Conservation (phyloP, 2,329 filamentous ascomycete genomes). For the Blastomyces parvus region DNA sequence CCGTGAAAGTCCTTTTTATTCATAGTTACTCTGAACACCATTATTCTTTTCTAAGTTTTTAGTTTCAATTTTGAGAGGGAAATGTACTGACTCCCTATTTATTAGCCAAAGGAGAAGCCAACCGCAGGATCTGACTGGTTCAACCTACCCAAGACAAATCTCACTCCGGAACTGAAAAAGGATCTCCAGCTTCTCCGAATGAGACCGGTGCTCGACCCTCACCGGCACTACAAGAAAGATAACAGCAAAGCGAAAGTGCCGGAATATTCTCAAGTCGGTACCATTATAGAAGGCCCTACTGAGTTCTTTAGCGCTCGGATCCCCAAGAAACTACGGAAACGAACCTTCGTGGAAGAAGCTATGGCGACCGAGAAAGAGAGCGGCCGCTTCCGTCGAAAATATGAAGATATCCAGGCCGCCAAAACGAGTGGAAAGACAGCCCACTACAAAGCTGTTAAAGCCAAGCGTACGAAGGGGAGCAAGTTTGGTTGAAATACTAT, state of each 20-base stretch:
- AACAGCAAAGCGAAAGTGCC: constrained; percentile 60
- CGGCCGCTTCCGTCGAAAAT: constrained; percentile 75
- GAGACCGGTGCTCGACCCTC: constrained; percentile 78
- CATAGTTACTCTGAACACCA: constrained; percentile 63
- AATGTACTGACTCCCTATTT: constrained; percentile 12
- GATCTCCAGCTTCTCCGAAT: constrained; percentile 85
- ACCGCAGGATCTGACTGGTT: constrained; percentile 80
- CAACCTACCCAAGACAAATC: constrained; percentile 70
- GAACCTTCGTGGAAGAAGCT: constrained; percentile 77
- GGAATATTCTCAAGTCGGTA: constrained; percentile 80
- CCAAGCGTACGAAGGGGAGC: constrained; percentile 36
- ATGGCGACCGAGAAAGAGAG: constrained; percentile 57
- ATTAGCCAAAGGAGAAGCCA: constrained; percentile 41
- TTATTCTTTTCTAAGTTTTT: constrained; percentile 5
- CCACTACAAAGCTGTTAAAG: constrained; percentile 72
- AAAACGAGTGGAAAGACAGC: constrained; percentile 85
- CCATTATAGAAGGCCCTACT: constrained; percentile 76
- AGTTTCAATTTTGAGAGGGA: constrained; percentile 1
- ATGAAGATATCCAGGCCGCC: constrained; percentile 67
- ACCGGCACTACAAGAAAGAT: constrained; percentile 86
- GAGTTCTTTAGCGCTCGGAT: constrained; percentile 77
- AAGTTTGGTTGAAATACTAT: constrained; percentile 12
- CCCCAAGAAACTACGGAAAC: constrained; percentile 77
- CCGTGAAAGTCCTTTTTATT: constrained; percentile 55
- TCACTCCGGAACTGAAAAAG: constrained; percentile 77